Evolutionary conservation across 2,329 filamentous ascomycete genomes (phyloP).

Genomic region (Macrophomina tecta): DNA sequence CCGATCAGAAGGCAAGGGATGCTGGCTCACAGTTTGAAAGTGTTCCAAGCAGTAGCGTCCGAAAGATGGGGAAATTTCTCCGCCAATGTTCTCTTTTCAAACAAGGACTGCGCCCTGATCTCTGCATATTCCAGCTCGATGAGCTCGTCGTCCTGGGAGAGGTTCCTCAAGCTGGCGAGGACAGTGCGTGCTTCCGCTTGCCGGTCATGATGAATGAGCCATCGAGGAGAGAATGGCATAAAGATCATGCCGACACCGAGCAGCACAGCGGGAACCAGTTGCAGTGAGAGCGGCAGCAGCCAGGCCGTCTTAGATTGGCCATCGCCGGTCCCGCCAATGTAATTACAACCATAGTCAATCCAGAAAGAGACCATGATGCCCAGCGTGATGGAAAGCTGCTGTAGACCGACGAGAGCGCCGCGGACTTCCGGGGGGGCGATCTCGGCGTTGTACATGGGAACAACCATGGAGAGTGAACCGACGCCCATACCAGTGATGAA

Average conservation of each 20-base stretch:
- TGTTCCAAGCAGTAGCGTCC: constrained; percentile 66
- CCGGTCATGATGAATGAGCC: constrained; percentile 73
- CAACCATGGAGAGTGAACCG: constrained; percentile 71
- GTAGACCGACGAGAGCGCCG: constrained; percentile 68
- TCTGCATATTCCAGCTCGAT: constrained; percentile 81
- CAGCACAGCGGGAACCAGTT: constrained; percentile 70
- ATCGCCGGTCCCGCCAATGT: constrained; percentile 60
- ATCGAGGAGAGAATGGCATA: constrained; percentile 80
- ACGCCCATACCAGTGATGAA: constrained; percentile 77
- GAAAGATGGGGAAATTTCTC: constrained; percentile 71
- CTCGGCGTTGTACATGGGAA: constrained; percentile 59
- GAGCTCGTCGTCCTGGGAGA: constrained; percentile 68
- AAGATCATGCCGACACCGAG: constrained; percentile 75
- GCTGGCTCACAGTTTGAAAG: constrained; percentile 41
- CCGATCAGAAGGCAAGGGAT: not conserved
- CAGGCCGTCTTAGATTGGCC: constrained; percentile 72
- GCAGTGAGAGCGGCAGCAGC: constrained; percentile 74
- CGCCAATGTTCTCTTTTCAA: constrained; percentile 73
- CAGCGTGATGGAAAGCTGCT: constrained; percentile 64
- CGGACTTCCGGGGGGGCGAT: constrained; percentile 67
- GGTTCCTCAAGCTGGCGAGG: constrained; percentile 68
- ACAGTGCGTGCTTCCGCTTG: constrained; percentile 70
- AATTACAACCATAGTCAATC: constrained; percentile 63
- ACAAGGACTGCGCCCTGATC: constrained; percentile 78
- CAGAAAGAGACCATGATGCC: constrained; percentile 61